Base-by-base conservation (phyloP, 768 basidiomycete species). In the Peribolospora kevripleyi region DNA sequence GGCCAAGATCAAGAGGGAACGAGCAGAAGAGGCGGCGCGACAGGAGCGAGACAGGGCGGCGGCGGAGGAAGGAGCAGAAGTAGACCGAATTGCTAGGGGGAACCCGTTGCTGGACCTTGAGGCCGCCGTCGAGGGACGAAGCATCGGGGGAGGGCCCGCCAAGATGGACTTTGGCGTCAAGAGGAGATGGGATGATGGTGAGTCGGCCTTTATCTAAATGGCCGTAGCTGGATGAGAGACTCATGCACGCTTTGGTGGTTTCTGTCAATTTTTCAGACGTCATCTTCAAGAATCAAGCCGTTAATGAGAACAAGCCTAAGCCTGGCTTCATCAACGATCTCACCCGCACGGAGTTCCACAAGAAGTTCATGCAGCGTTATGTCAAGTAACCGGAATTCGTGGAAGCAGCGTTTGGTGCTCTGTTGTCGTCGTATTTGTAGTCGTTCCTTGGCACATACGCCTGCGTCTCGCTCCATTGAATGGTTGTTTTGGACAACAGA, bases 231-330 rank as follows among this genome's bases (percentile, higher is more conserved):
- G 25, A 25, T 25, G 25, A 25, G 25, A 25, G 25, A 25, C 25
- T 25, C 25, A 25, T 25, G 25, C 25, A 25, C 25, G 25, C 25
- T 25, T 25, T 25, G 25, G 25, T 25, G 25, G 25, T 25, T 25
- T 25, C 25, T 25, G 25, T 25, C 25, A 25, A 25, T 25, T 25
- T 25, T 25, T 10, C 59, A 87, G 84, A 95, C 68, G 70, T 90
- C 55, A 85, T 95, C 62, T 93, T 93, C 76, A 93, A 93, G 71
- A 91, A 95, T 66, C 88, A 95, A 67, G 84, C 90, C 0, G 75
- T 73, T 40, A 65, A 72, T 50, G 79, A 78, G 59, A 72, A 72
- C 52, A 73, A 71, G 63, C 67, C 70, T 3, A 73, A 74, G 60
- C 80, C 80, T 7, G 79, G 82, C 54, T 91, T 95, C 65, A 87